Evolutionary conservation across 2,329 filamentous ascomycete species (phyloP), one percentile per base, ranked within the genome.

Genomic region (Colletotrichum sp.): DNA sequence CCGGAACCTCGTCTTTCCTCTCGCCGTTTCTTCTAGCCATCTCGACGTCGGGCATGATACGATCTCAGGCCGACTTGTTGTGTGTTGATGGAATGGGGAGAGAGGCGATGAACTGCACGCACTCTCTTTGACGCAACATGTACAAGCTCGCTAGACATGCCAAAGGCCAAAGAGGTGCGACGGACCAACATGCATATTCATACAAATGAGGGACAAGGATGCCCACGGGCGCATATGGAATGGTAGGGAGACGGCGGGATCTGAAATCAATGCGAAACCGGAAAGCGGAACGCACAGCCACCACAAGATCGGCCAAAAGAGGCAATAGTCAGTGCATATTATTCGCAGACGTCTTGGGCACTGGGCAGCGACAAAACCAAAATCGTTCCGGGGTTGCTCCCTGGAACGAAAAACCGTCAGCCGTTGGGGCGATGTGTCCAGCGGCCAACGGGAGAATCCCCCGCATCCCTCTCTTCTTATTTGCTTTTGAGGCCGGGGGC

Each of bases 211-310:
- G n/a, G 15, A 38, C 18, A 30, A 38, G 21, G 28, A 43, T n/a
- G 12, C 43, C 43, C 43, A 32, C 6, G 34, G 28, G 18, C 18
- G 64, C 48, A 30, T 28, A 71, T 48, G 15, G 21, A 52, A 21
- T 36, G 16, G 55, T 56, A 73, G 64, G 69, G 70, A 74, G 52
- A 75, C 65, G 69, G 70, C 58, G 64, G 73, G 64, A 75, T 73
- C 73, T 75, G 73, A 75, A 75, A 75, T 75, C 73, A 73, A 75
- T 75, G 73, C 73, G 73, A 75, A 75, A 75, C 73, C 73, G 73
- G 73, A 68, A 73, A 73, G 56, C 73, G 70, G 73, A 64, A 73
- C 73, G 73, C 73, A 75, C 73, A 73, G 73, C 70, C 73, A 75
- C 64, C 62, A 73, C 8, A 6, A 68, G 43, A 73, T 75, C 70